A percentile compares a stretch with the other conserved stretches of the same genome.
These are phyloP conservation scores for Myxozyma geophila DNA, from an alignment of 805 yeast genomes.

Conservation along the genomic window DNA sequence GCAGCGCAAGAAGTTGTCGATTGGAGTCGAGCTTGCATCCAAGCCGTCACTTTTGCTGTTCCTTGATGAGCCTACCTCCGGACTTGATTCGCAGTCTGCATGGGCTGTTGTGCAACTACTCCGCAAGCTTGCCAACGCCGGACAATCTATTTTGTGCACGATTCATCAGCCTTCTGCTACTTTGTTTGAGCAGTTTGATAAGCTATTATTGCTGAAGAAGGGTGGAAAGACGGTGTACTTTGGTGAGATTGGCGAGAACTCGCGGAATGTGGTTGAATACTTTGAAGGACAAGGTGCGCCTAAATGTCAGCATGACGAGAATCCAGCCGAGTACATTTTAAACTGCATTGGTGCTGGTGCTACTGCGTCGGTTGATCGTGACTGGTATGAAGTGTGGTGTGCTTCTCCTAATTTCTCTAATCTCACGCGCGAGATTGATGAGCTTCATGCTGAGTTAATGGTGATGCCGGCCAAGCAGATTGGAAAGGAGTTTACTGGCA, in stretches of 20 bases:
- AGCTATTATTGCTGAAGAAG: constrained; percentile 65
- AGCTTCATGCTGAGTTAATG: constrained; percentile 42
- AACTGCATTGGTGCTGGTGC: constrained; percentile 83
- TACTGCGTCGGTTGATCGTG: constrained; percentile 60
- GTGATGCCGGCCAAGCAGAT: constrained; percentile 38
- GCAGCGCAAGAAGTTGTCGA: constrained; percentile 68
- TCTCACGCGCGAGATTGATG: constrained; percentile 46
- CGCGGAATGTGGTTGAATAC: constrained; percentile 60
- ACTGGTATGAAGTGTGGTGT: constrained; percentile 70
- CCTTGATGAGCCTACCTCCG: constrained; percentile 75
- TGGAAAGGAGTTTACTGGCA: constrained; percentile 38
- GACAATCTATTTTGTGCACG: constrained; percentile 76
- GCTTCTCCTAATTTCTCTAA: constrained; percentile 51
- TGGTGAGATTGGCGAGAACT: constrained; percentile 76
- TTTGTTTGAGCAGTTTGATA: constrained; percentile 67
- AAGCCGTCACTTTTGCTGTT: constrained; percentile 64
- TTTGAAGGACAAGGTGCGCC: constrained; percentile 76
- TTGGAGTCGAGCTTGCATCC: constrained; percentile 74
- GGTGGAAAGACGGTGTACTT: constrained; percentile 84
- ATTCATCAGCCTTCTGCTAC: constrained; percentile 80
- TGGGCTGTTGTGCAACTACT: constrained; percentile 72
- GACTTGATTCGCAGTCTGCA: constrained; percentile 64
- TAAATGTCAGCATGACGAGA: constrained; percentile 61
- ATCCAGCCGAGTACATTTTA: constrained; percentile 78
- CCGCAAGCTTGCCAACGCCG: constrained; percentile 69